phyloP scores from a whole-genome alignment of 768 basidiomycete species.

The Leccinum incarnatum region DNA sequence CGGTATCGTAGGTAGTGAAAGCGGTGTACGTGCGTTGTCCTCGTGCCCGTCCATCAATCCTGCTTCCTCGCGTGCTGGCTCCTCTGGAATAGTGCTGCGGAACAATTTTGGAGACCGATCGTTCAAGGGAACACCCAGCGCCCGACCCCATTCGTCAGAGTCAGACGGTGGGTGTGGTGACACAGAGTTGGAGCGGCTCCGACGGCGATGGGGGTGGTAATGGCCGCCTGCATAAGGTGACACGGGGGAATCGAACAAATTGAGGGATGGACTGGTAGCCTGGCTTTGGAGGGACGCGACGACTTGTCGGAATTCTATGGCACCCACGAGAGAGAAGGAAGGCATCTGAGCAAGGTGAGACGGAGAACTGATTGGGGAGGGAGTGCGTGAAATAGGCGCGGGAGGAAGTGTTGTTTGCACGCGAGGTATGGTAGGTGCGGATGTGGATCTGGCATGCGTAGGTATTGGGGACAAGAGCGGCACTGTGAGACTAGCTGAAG shows the following conservation, averaged over 20 bases:
- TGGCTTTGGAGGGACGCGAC: constrained; percentile 76
- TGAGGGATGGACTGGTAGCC: constrained; percentile 55
- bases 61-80: constrained; percentile 12
- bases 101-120: constrained; percentile 44
- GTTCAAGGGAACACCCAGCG: constrained; percentile 49
- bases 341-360: constrained; percentile 54
- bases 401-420: constrained; percentile 41
- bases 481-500: constrained; percentile 14
- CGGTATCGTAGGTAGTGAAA: constrained; percentile 41
- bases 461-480: constrained; percentile 33
- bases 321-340: constrained; percentile 89
- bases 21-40: constrained; percentile 12
- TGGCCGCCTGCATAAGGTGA: constrained; percentile 77
- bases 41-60: constrained; percentile 7
- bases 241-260: constrained; percentile 61
- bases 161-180: constrained; percentile 32
- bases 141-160: constrained; percentile 49
- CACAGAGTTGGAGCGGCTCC: constrained; percentile 30
- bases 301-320: constrained; percentile 93
- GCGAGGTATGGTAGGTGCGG: constrained; percentile 37
- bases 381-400: constrained; percentile 42
- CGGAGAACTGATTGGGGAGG: constrained; percentile 45
- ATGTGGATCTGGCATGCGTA: constrained; percentile 38
- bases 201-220: constrained; percentile 47
- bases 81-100: constrained; percentile 27